Evolutionary conservation across 2,329 filamentous ascomycete species (phyloP), one percentile per base, ranked within the genome.

Genomic region (Colletotrichum zoysiae): DNA sequence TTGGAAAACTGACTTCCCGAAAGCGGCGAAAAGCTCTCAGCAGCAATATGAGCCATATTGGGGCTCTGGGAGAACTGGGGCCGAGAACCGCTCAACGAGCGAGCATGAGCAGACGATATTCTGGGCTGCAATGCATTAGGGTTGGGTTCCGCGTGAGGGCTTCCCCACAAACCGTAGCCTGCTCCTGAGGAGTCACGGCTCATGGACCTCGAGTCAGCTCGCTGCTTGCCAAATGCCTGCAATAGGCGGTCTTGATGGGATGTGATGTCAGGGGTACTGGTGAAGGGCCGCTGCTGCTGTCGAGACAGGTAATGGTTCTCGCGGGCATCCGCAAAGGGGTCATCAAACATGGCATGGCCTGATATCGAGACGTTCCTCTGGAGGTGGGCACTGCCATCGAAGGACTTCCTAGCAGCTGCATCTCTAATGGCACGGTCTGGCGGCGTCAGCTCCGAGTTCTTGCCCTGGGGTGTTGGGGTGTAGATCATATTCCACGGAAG

Each of bases 401-500:
- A 73, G 4, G 70, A 70, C 38, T 16, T 57, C 56, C 67, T 61
- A n/a, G 67, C 67, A 58, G 70, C 65, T 55, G 65, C 67, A 56
- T 70, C 70, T 44, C 66, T 60, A 35, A 57, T 46, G 33, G 61
- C 67, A 40, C 42, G 62, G 53, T 74, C 65, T 60, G 69, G 66
- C 23, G 65, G 72, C 16, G 67, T 67, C 44, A 74, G 69, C 65
- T 74, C 74, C 18, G 58, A 68, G 18, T 65, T 68, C 42, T 66
- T 70, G 30, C 46, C 42, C 53, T 73, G 65, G 6, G 71, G 72
- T 20, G 74, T 73, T 23, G 68, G 74, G 16, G 73, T 76, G 66
- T 77, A 77, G 67, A 88, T 86, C 79, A 86, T 87, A 20, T 81
- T 81, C 87, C 87, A 89, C 2, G 87, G 87, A 46, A 88, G 79